Conservation (phyloP, 768 basidiomycete species). For the Sporobolomyces roseus region DNA sequence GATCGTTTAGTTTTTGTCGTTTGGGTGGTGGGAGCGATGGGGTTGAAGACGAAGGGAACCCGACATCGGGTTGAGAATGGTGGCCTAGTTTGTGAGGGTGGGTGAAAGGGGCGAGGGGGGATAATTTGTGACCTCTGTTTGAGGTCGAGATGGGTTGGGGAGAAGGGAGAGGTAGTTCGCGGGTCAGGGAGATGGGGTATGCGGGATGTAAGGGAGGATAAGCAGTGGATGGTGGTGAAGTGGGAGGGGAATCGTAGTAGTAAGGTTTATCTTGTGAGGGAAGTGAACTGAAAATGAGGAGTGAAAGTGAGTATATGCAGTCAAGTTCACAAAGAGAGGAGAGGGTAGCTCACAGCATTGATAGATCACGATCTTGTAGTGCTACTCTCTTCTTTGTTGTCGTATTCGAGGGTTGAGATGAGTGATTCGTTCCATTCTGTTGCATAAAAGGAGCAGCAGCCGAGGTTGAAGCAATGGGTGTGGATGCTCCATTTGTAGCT, state of each 20-base stretch:
- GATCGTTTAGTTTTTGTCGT: slow-evolving; percentile 30
- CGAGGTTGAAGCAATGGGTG: too few species aligned
- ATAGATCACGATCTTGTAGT: neutral
- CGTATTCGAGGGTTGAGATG: neutral
- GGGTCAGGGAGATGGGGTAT: neutral
- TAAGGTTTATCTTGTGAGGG: slow-evolving; percentile 35
- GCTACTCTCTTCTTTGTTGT: neutral
- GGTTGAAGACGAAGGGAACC: slow-evolving; percentile 16
- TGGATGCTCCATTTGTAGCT: too few species aligned
- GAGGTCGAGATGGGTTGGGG: slow-evolving; percentile 6
- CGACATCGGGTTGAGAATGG: slow-evolving; percentile 35
- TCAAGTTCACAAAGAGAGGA: neutral
- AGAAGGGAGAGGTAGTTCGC: neutral
- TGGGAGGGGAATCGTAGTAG: slow-evolving; percentile 38
- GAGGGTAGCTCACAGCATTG: neutral
- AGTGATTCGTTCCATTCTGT: too few species aligned
- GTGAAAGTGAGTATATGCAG: neutral
- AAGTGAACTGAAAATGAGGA: neutral
- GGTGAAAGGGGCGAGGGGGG: slow-evolving; percentile 20
- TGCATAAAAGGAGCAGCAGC: too few species aligned
- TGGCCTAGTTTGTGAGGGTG: slow-evolving; percentile 39
- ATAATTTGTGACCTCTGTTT: slow-evolving; percentile 45
- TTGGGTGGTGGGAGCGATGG: neutral
- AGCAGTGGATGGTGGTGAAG: neutral
- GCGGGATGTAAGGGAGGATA: neutral